Evolutionary conservation across 192 early-diverging fungal genomes (phyloP), one percentile per base, ranked within the genome.

Genomic region (Coemansia sp.): DNA sequence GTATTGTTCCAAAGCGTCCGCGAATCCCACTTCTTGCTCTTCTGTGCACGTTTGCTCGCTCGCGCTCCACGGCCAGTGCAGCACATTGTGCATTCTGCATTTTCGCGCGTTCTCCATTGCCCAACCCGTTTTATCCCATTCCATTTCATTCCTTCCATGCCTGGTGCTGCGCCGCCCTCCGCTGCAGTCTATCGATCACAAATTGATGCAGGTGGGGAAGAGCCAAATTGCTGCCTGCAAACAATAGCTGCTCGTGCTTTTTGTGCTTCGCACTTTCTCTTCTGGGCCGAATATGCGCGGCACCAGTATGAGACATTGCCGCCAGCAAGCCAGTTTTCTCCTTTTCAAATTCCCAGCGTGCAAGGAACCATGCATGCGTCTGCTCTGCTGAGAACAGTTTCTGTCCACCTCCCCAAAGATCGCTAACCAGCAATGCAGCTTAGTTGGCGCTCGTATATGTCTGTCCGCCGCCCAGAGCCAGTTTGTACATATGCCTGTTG

Each of bases 101-200:
- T 24, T 48, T 44, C 43, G 16, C 27, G 14, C 14, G 25, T 28
- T 16, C 48, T n/a, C n/a, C n/a, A n/a, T n/a, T n/a, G n/a, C n/a
- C n/a, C n/a, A n/a, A n/a, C n/a, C n/a, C n/a, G n/a, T n/a, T n/a
- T n/a, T n/a, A n/a, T n/a, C n/a, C 12, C 28, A n/a, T 28, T 12
- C 27, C 16, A 11, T 2, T 18, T 6, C 48, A 50, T 18, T 10
- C 16, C 28, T 4, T 29, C 27, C 14, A 5, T 16, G 14, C 48
- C 28, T 10, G 3, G 22, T 25, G 10, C 12, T 16, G 25, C 47
- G 25, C 19, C 43, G 2, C 27, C 25, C 14, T 48, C 10, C 14
- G 23, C 48, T 50, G 48, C 24, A 50, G 25, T 50, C 48, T 50
- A 50, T 50, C 48, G 48, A 50, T 50, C 48, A 50, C 28, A 50